These are phyloP conservation scores for Emericellopsis cladophorae DNA, from an alignment of 2,329 filamentous ascomycete species.

Conservation along the genomic window DNA sequence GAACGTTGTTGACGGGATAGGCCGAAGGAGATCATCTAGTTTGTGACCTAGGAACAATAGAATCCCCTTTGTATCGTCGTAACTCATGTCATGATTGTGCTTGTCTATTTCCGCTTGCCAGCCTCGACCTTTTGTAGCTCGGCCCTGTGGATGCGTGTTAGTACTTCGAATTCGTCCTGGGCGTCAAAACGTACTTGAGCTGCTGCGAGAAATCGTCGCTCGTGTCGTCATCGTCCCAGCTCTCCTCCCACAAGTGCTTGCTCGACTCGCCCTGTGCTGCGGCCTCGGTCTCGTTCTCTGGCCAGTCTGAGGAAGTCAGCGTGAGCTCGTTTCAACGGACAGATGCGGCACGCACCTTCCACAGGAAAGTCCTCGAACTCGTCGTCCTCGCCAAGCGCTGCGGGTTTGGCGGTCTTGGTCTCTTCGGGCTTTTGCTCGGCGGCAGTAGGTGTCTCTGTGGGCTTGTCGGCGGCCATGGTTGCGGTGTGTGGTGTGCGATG, in stretches of 20 bases:
- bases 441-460: not conserved
- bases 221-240: slow-evolving; percentile 98
- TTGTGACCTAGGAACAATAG: not conserved
- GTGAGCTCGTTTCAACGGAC: not conserved
- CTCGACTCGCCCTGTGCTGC: slow-evolving; percentile 47
- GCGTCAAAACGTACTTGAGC: slow-evolving; percentile 54
- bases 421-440: slow-evolving; percentile 7
- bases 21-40: not conserved
- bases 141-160: slow-evolving; percentile 40
- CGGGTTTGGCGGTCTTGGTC: slow-evolving; percentile 23
- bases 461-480: slow-evolving; percentile 4
- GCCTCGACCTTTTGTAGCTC: slow-evolving; percentile 90
- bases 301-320: slow-evolving; percentile 56
- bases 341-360: slow-evolving; percentile 51
- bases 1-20: not conserved
- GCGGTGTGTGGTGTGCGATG: not conserved
- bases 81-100: slow-evolving; percentile 1
- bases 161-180: not conserved
- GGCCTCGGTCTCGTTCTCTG: slow-evolving; percentile 78
- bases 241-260: slow-evolving; percentile 93
- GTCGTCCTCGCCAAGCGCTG: slow-evolving; percentile 85
- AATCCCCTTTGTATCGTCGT: not conserved
- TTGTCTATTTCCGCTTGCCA: slow-evolving; percentile 29
- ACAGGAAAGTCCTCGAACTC: slow-evolving; percentile 99
- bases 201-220: slow-evolving; percentile 93